phyloP scores from a whole-genome alignment of 192 early-diverging fungal genomes.

The Rhizoclosmatium globosum region DNA sequence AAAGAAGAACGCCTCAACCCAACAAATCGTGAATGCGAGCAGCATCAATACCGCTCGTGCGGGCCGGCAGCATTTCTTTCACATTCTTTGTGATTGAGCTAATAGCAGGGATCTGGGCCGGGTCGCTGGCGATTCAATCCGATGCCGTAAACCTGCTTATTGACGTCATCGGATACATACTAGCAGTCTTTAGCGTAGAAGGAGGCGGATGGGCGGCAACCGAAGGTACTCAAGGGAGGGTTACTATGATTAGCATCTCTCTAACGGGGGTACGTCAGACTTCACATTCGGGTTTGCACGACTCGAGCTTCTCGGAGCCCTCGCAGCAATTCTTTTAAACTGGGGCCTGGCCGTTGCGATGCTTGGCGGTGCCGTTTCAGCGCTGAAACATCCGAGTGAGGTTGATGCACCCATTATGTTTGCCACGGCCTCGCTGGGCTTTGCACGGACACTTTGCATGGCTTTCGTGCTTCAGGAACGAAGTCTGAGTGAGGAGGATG shows the following conservation, averaged over 20 bases:
- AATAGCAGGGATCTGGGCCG: conserved; percentile 55
- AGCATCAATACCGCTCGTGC: conserved; percentile 46
- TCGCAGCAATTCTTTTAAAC: conserved; percentile 72
- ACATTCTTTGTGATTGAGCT: conserved; percentile 74
- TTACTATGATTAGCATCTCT: neutral
- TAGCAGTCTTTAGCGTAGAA: conserved; percentile 73
- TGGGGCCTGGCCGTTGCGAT: conserved; percentile 54
- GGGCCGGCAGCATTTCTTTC: conserved; percentile 64
- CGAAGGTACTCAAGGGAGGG: conserved; percentile 42
- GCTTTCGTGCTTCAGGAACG: neutral
- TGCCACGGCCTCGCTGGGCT: conserved; percentile 68
- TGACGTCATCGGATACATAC: conserved; percentile 78
- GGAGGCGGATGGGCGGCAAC: conserved; percentile 65
- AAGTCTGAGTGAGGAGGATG: neutral
- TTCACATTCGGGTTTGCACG: conserved; percentile 70
- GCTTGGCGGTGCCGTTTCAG: conserved; percentile 68
- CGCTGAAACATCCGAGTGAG: conserved; percentile 61
- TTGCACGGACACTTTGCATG: conserved; percentile 72
- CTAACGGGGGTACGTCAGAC: neutral
- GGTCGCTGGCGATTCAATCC: conserved; percentile 74
- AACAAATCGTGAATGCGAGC: neutral
- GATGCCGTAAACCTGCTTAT: conserved; percentile 78
- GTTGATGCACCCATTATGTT: conserved; percentile 78
- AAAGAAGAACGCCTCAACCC: too few relatives aligned
- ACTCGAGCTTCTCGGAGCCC: conserved; percentile 76